Percentiles rank a stretch among this genome's conserved stretches.
Evolutionary conservation across 2,329 filamentous ascomycete genomes (phyloP).

Genomic region (Aspergillus sclerotialis): DNA sequence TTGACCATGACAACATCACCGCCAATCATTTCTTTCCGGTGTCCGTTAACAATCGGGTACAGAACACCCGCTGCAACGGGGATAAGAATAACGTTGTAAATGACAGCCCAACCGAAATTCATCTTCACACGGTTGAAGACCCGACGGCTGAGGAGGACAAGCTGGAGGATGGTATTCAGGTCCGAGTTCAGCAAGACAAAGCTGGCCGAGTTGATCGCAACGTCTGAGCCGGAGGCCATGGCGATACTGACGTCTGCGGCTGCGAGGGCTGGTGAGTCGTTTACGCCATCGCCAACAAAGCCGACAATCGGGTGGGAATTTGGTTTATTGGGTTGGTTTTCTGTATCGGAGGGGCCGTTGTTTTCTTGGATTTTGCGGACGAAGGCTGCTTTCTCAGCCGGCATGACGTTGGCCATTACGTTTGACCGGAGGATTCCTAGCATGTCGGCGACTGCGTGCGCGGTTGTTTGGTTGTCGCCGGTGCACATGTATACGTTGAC

Average conservation of each 20-base stretch:
- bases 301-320: constrained; percentile 54
- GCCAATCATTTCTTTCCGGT: constrained; percentile 24
- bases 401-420: constrained; percentile 81
- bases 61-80: constrained; percentile 76
- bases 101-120: constrained; percentile 78
- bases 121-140: constrained; percentile 74
- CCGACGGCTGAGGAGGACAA: constrained; percentile 62
- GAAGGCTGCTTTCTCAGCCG: constrained; percentile 62
- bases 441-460: constrained; percentile 65
- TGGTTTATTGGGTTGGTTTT: constrained; percentile 6
- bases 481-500: constrained; percentile 87
- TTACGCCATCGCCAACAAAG: constrained; percentile 84
- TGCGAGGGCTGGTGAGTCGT: constrained; percentile 74
- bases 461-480: constrained; percentile 82
- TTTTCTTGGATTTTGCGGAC: constrained; percentile 30
- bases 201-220: constrained; percentile 72
- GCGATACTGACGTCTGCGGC: constrained; percentile 78
- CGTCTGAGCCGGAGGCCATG: constrained; percentile 72
- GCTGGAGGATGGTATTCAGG: constrained; percentile 62
- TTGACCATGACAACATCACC: constrained; percentile 26
- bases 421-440: constrained; percentile 67
- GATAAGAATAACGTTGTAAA: constrained; percentile 74
- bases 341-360: constrained; percentile 7
- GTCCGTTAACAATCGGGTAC: constrained; percentile 51
- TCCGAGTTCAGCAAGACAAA: constrained; percentile 73